Base-by-base conservation (phyloP, 2,329 filamentous ascomycete genomes). In the Fusarium sp. region DNA sequence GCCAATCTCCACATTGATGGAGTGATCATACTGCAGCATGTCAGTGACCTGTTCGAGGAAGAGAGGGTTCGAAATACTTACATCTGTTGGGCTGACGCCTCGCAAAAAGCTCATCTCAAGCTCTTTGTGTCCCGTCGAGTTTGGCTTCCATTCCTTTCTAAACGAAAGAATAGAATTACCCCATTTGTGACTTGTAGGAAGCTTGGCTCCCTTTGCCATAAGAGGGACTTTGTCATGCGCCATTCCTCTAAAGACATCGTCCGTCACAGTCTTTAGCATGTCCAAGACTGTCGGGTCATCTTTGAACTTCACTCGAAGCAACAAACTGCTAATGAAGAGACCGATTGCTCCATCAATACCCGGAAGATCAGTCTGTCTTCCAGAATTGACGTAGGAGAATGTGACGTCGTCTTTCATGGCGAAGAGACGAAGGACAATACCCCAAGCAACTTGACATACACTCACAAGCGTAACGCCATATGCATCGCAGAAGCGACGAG, bases 391-490 rank as follows among this genome's bases (percentile, higher is more conserved):
- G 5, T 60, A 60, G 5, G 57, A 60, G 11, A 60, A 60, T 1
- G 48, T 42, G 0, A 60, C 38, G 8, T 60, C 57, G 12, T 60
- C 57, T 26, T 55, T 54, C 32, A 53, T 54, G 12, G 50, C 27
- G 12, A 55, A 40, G 18, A 53, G 49, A 1, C 57, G 48, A 20
- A 60, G 38, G 3, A 60, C 57, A 2, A 60, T 54, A 4, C 57
- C 52, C 57, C 57, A 60, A 1, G 57, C 57, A 5, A 60, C 18
- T n/a, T 60, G 57, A 0, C 57, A 60, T 5, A 60, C 57, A 23
- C 57, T 44, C 0, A 54, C 57, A 10, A 60, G 23, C 4, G 49
- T 60, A n/a, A 60, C 50, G 2, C 50, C 50, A 6, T 54, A 26
- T 6, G 27, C 20, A 18, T 41, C 37, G 17, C 57, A 60, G 30